A percentile compares a stretch with the other conserved stretches of the same genome.
phyloP scores from a whole-genome alignment of 495 filamentous ascomycete genomes.

The Lepidopterella palustris region DNA sequence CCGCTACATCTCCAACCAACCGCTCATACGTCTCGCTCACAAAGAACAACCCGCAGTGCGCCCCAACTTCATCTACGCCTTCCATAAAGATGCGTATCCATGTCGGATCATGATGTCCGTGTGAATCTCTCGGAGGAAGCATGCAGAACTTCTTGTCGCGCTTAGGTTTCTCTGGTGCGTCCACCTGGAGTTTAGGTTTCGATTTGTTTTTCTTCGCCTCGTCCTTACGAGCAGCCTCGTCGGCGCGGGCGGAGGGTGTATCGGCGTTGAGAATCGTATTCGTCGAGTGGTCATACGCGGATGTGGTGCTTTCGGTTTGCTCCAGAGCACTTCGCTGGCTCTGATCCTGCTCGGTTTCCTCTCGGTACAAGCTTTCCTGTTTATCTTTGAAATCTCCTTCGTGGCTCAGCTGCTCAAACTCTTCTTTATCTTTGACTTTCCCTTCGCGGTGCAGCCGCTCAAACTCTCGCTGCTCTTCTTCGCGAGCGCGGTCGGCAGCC shows the following conservation, averaged over 20 bases:
- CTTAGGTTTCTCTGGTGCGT: slow-evolving; percentile 26
- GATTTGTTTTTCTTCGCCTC: slow-evolving; percentile 2
- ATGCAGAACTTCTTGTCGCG: slow-evolving; percentile 65
- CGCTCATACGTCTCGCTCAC: slow-evolving; percentile 59
- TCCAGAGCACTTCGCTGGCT: neutral
- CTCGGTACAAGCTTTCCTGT: no score
- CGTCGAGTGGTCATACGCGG: slow-evolving; percentile 5
- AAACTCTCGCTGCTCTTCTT: neutral
- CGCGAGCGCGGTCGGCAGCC: neutral
- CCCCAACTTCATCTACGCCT: slow-evolving; percentile 75
- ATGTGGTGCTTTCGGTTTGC: neutral
- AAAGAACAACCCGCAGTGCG: slow-evolving; percentile 80
- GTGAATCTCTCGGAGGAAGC: slow-evolving; percentile 48
- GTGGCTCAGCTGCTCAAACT: no score
- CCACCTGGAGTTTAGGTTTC: neutral
- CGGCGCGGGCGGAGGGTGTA: neutral
- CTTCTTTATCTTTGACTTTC: neutral
- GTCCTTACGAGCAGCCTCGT: neutral
- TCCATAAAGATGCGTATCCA: slow-evolving; percentile 77
- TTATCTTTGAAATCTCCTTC: no score
- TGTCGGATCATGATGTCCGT: slow-evolving; percentile 51
- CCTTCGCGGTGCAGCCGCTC: neutral
- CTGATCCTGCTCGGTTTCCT: neutral
- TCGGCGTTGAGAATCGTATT: slow-evolving; percentile 1
- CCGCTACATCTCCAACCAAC: slow-evolving; percentile 68